Evolutionary conservation across 768 basidiomycete species (phyloP), one percentile per base, ranked within the genome.

Genomic region (Crassisporium funariophilum): DNA sequence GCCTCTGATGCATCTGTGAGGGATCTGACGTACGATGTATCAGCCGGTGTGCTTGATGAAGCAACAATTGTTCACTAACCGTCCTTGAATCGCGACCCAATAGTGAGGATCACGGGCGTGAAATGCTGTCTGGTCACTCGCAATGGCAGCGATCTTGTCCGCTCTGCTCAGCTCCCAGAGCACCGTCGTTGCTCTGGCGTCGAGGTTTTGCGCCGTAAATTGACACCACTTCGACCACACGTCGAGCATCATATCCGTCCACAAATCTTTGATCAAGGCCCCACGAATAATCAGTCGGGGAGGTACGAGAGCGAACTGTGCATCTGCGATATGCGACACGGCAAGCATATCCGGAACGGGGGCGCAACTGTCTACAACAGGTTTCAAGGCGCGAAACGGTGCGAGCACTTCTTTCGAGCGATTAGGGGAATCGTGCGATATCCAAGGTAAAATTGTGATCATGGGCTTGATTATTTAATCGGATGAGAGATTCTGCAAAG

Each of bases 261-360:
- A 60, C 4, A 49, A 43, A 12, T 63, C 61, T 21, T 39, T 37
- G 25, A 61, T 48, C 9, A 61, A 44, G 2, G 54, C 56, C 4
- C 53, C 55, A 13, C 53, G 43, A 19, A 54, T 56, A 13, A 27
- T 44, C 12, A 53, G 27, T 11, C 54, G 55, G 8, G 36, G 44
- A 4, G 59, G 59, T 17, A 50, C 50, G 33, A 19, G 9, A 10
- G 54, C 44, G 12, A 63, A 40, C 10, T 46, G 17, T 0, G 43
- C 46, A 31, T 61, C 59, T 20, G 49, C 46, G 16, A 12, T 45
- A 22, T 60, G 57, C 4, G 57, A 53, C 0, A 51, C 52, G 6
- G 54, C 47, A 22, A 48, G 47, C 37, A 53, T 44, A 25, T 52
- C 54, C 7, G 52, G 44, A 2, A 45, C 49, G 7, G 35, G 6